These are phyloP conservation scores for Colletotrichum sp. DNA, from an alignment of 2,329 filamentous ascomycete genomes.

Conservation along the genomic window DNA sequence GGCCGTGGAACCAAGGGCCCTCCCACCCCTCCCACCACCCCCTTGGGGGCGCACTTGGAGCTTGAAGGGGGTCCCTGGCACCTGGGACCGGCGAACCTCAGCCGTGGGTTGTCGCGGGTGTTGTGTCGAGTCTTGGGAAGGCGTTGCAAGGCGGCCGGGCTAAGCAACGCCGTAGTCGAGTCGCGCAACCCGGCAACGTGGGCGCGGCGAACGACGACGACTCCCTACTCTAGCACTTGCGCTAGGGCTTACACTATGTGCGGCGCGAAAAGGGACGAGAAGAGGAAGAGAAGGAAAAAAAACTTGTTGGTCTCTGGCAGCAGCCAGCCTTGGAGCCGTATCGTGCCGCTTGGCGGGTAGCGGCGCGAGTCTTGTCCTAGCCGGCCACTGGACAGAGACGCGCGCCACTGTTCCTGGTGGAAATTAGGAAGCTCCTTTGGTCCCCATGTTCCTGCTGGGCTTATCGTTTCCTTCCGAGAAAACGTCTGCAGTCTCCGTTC, in stretches of 20 bases:
- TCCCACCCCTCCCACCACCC: background rate
- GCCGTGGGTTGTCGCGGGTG: background rate
- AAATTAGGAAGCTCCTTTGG: conserved; percentile 16
- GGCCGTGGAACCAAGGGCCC: background rate
- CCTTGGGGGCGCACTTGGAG: background rate
- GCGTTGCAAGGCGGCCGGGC: background rate
- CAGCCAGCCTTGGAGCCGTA: background rate
- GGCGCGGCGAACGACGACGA: background rate
- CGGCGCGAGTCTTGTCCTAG: background rate
- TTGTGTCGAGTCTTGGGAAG: background rate
- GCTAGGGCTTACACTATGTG: conserved; percentile 3
- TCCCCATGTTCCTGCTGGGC: background rate
- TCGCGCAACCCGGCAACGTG: conserved; percentile 17
- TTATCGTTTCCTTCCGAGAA: background rate
- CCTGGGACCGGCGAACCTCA: background rate
- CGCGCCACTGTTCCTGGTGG: conserved; percentile 19
- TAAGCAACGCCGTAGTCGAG: background rate
- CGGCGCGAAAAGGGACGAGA: background rate
- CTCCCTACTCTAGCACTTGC: conserved; percentile 7
- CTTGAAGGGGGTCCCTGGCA: background rate
- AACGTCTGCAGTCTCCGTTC: background rate
- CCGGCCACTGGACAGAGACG: background rate
- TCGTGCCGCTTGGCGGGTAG: conserved; percentile 15
- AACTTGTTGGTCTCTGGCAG: background rate
- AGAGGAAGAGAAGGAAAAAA: background rate